A percentile compares a stretch with the other conserved stretches of the same genome.
phyloP scores from a whole-genome alignment of 2,329 filamentous ascomycete species.

The Plenodomus biglobosus region DNA sequence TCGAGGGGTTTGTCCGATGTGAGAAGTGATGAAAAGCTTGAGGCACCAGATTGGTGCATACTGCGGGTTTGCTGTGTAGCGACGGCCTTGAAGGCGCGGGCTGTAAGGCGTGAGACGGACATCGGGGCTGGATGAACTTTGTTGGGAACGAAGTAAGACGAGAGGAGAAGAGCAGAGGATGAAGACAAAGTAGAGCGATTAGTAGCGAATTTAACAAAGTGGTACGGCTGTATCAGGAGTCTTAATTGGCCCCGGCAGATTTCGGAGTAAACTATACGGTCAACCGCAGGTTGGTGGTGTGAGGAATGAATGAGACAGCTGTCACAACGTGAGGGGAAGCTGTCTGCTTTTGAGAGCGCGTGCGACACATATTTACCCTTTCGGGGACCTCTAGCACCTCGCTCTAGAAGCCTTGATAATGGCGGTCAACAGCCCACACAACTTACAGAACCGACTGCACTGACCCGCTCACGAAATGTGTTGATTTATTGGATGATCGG shows the following conservation, averaged over 20 bases:
- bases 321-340: conserved; percentile 16
- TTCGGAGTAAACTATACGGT: conserved; percentile 3
- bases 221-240: not conserved
- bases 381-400: conserved; percentile 6
- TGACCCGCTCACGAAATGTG: not conserved
- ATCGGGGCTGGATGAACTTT: conserved; percentile 3
- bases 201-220: conserved; percentile 1
- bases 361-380: not conserved
- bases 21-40: conserved; percentile 56
- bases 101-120: conserved; percentile 19
- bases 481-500: conserved; percentile 9
- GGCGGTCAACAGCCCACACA: conserved; percentile 13
- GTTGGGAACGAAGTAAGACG: not conserved
- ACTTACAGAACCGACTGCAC: conserved; percentile 4
- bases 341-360: conserved; percentile 8
- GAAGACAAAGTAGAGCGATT: not conserved
- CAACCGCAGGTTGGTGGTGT: not conserved
- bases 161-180: conserved; percentile 1
- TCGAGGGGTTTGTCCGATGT: conserved; percentile 53
- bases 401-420: conserved; percentile 5
- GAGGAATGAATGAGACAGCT: conserved; percentile 3
- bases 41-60: conserved; percentile 63
- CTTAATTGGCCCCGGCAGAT: not conserved
- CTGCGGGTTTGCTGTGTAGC: conserved; percentile 47
- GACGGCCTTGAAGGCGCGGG: conserved; percentile 48